phyloP scores from a whole-genome alignment of 306 rosid genomes.

The Cucurbita moschata region DNA sequence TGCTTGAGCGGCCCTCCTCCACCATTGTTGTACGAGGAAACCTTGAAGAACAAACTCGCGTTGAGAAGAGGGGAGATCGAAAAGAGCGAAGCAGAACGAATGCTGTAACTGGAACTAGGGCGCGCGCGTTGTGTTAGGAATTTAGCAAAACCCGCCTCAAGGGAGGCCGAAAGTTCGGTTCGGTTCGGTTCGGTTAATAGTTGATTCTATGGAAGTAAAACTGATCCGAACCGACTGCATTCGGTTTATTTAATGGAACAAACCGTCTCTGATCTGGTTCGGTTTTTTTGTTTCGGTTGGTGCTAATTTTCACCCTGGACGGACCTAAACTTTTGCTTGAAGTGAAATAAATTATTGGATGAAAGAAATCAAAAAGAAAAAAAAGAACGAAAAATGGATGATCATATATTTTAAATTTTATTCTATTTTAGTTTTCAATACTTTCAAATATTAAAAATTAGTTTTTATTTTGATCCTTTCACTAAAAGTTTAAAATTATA shows the following conservation, averaged over 20 bases:
- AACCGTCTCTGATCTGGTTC: background rate
- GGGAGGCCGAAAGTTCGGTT: background rate
- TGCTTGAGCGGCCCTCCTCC: slow-evolving; percentile 13
- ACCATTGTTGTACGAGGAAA: slow-evolving; percentile 21
- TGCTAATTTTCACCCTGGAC: too few relatives aligned
- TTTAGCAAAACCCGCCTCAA: background rate
- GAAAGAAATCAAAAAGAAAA: too few relatives aligned
- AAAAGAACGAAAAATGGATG: too few relatives aligned
- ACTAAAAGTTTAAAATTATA: too few relatives aligned
- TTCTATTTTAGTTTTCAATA: too few relatives aligned
- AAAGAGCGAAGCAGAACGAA: background rate
- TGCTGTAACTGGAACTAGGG: background rate
- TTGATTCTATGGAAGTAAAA: background rate
- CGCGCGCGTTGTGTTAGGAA: background rate
- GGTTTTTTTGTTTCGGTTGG: background rate
- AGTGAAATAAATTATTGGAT: too few relatives aligned
- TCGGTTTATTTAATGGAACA: background rate
- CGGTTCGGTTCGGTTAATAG: background rate
- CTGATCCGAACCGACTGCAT: background rate
- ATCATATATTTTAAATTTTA: too few relatives aligned
- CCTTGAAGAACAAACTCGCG: background rate
- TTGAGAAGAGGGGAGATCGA: background rate
- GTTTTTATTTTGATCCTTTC: too few relatives aligned
- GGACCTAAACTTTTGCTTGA: too few relatives aligned
- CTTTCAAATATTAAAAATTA: too few relatives aligned